Conservation (phyloP, 768 basidiomycete species). For the Phaeotremella fagi region DNA sequence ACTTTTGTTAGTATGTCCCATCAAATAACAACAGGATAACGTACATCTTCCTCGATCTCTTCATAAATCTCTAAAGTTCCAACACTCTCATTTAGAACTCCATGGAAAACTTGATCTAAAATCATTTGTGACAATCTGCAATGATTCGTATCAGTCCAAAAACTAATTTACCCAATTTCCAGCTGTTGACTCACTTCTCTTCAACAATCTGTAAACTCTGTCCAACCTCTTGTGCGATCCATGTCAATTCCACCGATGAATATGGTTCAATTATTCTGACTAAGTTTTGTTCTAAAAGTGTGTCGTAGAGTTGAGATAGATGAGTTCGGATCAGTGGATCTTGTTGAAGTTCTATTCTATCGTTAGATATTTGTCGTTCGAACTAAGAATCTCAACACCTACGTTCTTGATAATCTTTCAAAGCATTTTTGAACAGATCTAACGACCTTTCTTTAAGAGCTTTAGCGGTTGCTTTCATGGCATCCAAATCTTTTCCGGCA, state of each 20-base stretch:
- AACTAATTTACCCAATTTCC: no score
- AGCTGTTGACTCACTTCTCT: slow-evolving; percentile 65
- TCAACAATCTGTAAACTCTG: slow-evolving; percentile 85
- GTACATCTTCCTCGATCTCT: slow-evolving; percentile 73
- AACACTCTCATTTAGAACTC: slow-evolving; percentile 92
- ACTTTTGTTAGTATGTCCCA: no score
- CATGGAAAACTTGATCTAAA: slow-evolving; percentile 85
- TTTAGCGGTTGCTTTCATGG: slow-evolving; percentile 88
- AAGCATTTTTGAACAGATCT: slow-evolving; percentile 78
- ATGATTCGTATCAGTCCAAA: background rate
- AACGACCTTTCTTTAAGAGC: slow-evolving; percentile 91
- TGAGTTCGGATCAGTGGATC: slow-evolving; percentile 95
- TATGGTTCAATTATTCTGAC: slow-evolving; percentile 95
- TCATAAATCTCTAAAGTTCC: slow-evolving; percentile 91
- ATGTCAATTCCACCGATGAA: slow-evolving; percentile 80
- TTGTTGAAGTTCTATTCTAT: slow-evolving; percentile 89
- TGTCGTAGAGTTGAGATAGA: slow-evolving; percentile 89
- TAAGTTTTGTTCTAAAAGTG: slow-evolving; percentile 90
- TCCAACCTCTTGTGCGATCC: slow-evolving; percentile 80
- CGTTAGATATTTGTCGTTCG: background rate
- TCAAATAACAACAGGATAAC: slow-evolving; percentile 33
- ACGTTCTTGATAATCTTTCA: slow-evolving; percentile 82
- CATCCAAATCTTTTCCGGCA: slow-evolving; percentile 84
- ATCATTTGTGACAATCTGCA: slow-evolving; percentile 94
- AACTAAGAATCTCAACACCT: slow-evolving; percentile 19